Percentiles rank a stretch among this genome's conserved stretches.
Conservation (phyloP, 257 asterid genomes). For the Asclepias syriaca region DNA sequence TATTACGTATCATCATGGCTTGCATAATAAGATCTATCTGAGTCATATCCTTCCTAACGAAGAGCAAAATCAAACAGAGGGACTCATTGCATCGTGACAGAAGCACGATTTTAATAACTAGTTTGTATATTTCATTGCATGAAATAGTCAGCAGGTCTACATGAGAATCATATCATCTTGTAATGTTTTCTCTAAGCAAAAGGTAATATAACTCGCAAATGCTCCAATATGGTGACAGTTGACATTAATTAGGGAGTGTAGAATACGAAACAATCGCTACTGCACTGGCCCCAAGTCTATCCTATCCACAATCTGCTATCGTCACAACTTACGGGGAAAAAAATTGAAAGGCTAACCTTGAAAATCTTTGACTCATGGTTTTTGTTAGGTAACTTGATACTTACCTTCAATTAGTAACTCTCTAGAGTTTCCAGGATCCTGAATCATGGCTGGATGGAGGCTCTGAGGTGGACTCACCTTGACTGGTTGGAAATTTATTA, state of each 20-base stretch:
- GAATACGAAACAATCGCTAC: not conserved
- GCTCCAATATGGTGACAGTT: not conserved
- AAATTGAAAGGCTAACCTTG: not conserved
- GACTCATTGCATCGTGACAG: not conserved
- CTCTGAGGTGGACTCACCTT: slow-evolving; percentile 9
- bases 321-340: not conserved
- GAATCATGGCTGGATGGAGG: not conserved
- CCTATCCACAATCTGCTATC: not conserved
- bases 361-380: not conserved
- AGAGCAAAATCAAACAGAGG: not conserved
- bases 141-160: too few species aligned
- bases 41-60: not conserved
- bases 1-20: too few species aligned
- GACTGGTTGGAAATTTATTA: slow-evolving; percentile 5
- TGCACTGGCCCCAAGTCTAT: not conserved
- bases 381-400: not conserved
- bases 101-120: not conserved
- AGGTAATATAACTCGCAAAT: not conserved
- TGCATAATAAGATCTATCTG: too few species aligned
- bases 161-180: not conserved
- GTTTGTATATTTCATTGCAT: not conserved
- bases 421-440: slow-evolving; percentile 7
- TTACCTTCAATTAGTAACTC: not conserved
- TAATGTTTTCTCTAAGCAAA: not conserved
- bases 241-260: not conserved